These are phyloP conservation scores for Phialemoniopsis sp. DNA, from an alignment of 2,329 filamentous ascomycete species.

Conservation along the genomic window DNA sequence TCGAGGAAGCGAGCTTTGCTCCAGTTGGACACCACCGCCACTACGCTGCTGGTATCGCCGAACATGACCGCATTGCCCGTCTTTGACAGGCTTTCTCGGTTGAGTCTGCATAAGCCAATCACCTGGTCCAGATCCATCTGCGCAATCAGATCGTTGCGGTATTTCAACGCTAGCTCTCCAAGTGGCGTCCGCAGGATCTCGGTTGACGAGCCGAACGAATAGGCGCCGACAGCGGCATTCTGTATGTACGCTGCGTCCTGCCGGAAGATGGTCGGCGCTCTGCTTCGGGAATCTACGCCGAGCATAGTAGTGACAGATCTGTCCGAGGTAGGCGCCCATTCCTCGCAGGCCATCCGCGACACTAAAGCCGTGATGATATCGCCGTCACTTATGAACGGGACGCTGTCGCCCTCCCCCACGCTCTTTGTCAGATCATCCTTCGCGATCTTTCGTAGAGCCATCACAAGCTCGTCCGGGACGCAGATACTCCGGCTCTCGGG, in stretches of 20 bases:
- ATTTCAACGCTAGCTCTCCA: constrained; percentile 9
- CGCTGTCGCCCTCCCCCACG: not conserved
- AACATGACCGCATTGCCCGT: constrained; percentile 2
- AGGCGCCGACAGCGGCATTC: constrained; percentile 8
- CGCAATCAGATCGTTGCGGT: constrained; percentile 7
- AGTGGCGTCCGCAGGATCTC: constrained; percentile 6
- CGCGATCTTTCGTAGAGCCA: constrained; percentile 21
- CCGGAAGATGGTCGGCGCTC: constrained; percentile 13
- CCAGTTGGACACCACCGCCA: constrained; percentile 9
- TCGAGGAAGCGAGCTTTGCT: constrained; percentile 8
- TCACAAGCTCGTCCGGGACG: constrained; percentile 26
- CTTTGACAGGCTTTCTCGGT: constrained; percentile 1
- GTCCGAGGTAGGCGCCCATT: not conserved
- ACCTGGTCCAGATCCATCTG: constrained; percentile 12
- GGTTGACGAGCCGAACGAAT: constrained; percentile 3
- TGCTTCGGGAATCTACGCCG: no score
- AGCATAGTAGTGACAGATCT: no score
- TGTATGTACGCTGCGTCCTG: constrained; percentile 16
- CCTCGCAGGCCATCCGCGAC: constrained; percentile 6
- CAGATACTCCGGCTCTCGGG: constrained; percentile 27
- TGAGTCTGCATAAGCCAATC: constrained; percentile 1
- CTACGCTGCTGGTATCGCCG: no score
- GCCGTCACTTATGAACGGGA: constrained; percentile 36
- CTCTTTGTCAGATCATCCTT: constrained; percentile 17
- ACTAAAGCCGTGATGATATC: constrained; percentile 40